These are phyloP conservation scores for Xylaria longipes DNA, from an alignment of 495 filamentous ascomycete species.

Conservation along the genomic window DNA sequence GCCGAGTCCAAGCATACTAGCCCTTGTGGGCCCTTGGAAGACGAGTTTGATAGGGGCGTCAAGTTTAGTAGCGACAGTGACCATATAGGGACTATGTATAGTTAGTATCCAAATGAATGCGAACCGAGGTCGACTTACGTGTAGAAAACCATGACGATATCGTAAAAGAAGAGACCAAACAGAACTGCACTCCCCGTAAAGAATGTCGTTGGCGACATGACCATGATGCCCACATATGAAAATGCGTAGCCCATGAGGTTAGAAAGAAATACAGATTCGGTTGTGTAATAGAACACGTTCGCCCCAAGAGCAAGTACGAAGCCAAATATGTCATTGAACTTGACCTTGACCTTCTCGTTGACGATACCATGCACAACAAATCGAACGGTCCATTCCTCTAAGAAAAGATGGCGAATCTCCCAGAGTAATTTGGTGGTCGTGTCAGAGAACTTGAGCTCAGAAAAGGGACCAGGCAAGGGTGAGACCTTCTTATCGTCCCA, in stretches of 20 bases:
- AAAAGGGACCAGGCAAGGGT: conserved; percentile 54
- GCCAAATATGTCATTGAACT: conserved; percentile 59
- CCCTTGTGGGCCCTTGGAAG: conserved; percentile 71
- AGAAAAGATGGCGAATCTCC: conserved; percentile 52
- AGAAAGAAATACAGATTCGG: conserved; percentile 74
- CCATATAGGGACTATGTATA: conserved; percentile 75
- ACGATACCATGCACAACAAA: conserved; percentile 47
- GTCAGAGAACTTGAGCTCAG: conserved; percentile 37
- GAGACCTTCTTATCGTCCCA: conserved; percentile 45
- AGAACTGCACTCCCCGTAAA: conserved; percentile 80
- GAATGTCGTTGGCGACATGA: conserved; percentile 93
- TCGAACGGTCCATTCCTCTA: conserved; percentile 56
- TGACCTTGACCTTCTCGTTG: conserved; percentile 44
- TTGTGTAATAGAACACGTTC: conserved; percentile 72
- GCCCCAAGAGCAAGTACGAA: conserved; percentile 62
- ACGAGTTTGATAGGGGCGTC: conserved; percentile 94
- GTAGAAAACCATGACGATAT: conserved; percentile 97
- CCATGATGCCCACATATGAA: conserved; percentile 78
- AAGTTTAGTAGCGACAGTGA: conserved; percentile 87
- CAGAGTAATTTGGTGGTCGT: conserved; percentile 42
- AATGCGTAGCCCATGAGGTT: conserved; percentile 89
- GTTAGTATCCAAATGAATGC: conserved; percentile 28
- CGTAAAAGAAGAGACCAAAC: conserved; percentile 84
- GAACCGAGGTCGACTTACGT: conserved; percentile 59
- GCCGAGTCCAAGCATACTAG: conserved; percentile 90